Conservation (phyloP, 78 protist genomes). For the Bodo saltans region DNA sequence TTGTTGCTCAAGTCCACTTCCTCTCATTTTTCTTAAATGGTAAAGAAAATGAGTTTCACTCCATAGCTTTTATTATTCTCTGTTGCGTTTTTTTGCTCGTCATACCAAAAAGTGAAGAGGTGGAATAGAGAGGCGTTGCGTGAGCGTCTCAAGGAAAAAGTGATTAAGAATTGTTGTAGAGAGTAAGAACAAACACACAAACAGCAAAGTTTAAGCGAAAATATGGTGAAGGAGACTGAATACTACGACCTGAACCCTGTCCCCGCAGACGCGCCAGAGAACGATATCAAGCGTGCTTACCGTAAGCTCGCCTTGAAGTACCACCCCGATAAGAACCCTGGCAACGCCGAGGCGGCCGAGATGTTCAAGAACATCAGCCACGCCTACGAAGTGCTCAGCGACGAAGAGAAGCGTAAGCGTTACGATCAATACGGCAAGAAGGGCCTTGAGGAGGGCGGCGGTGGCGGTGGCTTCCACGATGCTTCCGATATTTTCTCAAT, state of each 20-base stretch:
- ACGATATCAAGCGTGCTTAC: constrained; percentile 68
- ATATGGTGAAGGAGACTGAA: constrained; percentile 39
- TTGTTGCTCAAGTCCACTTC: too few relatives aligned
- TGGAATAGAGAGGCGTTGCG: not conserved
- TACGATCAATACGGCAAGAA: constrained; percentile 90
- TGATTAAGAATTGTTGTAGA: not conserved
- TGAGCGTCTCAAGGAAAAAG: not conserved
- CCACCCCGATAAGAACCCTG: constrained; percentile 92
- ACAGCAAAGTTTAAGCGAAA: too few relatives aligned
- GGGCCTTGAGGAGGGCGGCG: constrained; percentile 75
- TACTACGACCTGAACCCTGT: constrained; percentile 63
- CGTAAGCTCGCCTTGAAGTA: constrained; percentile 84
- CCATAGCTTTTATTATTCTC: not conserved
- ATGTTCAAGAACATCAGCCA: constrained; percentile 83
- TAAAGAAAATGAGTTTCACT: not conserved
- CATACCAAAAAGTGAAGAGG: not conserved
- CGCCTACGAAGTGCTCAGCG: constrained; percentile 86
- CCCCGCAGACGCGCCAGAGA: constrained; percentile 50
- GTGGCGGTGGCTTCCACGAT: constrained; percentile 39
- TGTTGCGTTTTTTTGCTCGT: not conserved
- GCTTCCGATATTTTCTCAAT: constrained; percentile 63
- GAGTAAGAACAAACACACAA: not conserved
- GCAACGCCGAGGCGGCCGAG: constrained; percentile 46
- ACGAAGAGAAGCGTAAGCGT: constrained; percentile 70
- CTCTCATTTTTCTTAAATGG: too few relatives aligned